A percentile compares a stretch with the other conserved stretches of the same genome.
phyloP scores from a whole-genome alignment of 2,329 filamentous ascomycete genomes.

The Aspergillus persii region DNA sequence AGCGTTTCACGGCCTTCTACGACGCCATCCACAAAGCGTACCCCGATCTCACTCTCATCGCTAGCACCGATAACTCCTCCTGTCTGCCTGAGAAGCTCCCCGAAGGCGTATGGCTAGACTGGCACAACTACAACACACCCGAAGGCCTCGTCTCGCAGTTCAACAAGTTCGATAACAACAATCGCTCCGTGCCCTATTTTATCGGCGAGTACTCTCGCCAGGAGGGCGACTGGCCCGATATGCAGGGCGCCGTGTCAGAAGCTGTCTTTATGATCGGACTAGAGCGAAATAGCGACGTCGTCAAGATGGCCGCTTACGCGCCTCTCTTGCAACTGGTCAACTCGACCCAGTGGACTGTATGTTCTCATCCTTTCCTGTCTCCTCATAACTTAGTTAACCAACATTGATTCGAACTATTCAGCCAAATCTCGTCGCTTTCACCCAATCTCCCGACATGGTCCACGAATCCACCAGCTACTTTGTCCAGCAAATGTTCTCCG shows the following conservation, averaged over 20 bases:
- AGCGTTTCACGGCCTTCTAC: slow-evolving; percentile 58
- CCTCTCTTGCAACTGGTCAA: slow-evolving; percentile 29
- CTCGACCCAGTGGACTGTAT: slow-evolving; percentile 29
- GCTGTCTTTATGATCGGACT: slow-evolving; percentile 60
- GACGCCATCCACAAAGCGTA: slow-evolving; percentile 55
- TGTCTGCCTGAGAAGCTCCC: slow-evolving; percentile 23
- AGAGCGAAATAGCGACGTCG: slow-evolving; percentile 31
- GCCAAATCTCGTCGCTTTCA: slow-evolving; percentile 27
- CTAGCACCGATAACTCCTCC: slow-evolving; percentile 35
- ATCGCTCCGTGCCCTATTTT: slow-evolving; percentile 27
- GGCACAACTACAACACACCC: slow-evolving; percentile 52
- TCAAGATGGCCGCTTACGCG: slow-evolving; percentile 31
- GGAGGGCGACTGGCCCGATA: slow-evolving; percentile 16
- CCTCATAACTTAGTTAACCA: too few relatives aligned
- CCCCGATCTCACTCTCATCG: slow-evolving; percentile 56
- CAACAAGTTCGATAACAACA: slow-evolving; percentile 52
- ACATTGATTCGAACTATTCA: slow-evolving; percentile 2
- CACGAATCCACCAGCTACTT: slow-evolving; percentile 28
- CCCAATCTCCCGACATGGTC: slow-evolving; percentile 17
- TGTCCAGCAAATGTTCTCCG: slow-evolving; percentile 29
- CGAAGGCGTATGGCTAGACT: slow-evolving; percentile 45
- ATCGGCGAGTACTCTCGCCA: slow-evolving; percentile 27
- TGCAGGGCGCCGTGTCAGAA: slow-evolving; percentile 57
- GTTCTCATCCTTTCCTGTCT: not conserved
- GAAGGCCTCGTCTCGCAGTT: slow-evolving; percentile 51